These are phyloP conservation scores for Mycena filopes DNA, from an alignment of 768 basidiomycete genomes.

Conservation along the genomic window DNA sequence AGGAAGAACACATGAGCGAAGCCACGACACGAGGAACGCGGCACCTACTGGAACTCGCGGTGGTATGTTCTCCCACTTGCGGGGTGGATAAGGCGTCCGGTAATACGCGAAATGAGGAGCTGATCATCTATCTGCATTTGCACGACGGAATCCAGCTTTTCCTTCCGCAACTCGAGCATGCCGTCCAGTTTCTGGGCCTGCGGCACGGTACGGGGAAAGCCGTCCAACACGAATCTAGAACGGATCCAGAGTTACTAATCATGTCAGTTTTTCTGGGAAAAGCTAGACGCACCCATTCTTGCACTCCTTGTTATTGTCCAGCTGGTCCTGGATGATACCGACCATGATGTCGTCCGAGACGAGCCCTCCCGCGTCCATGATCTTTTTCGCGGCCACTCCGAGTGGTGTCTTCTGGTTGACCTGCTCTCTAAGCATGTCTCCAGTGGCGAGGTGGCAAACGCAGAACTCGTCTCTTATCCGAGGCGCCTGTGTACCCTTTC, in stretches of 20 bases:
- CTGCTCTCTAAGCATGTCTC: constrained; percentile 98
- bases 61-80: constrained; percentile 93
- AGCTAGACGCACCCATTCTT: constrained; percentile 87
- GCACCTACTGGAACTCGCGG: constrained; percentile 88
- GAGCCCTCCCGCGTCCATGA: constrained; percentile 97
- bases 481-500: constrained; percentile 98
- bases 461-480: constrained; percentile 92
- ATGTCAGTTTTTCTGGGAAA: neutral
- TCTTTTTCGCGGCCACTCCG: constrained; percentile 93
- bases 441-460: constrained; percentile 97
- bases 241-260: neutral
- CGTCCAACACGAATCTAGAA: constrained; percentile 93
- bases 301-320: constrained; percentile 92
- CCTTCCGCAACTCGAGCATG: constrained; percentile 86
- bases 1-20: constrained; percentile 25
- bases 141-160: constrained; percentile 92
- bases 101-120: constrained; percentile 96
- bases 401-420: constrained; percentile 88
- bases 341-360: constrained; percentile 98
- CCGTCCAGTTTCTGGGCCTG: constrained; percentile 96
- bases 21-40: constrained; percentile 4
- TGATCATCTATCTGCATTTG: constrained; percentile 94
- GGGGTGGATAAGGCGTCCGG: constrained; percentile 93
- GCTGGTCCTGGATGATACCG: constrained; percentile 95
- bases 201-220: constrained; percentile 98